Percentiles rank a stretch among this genome's conserved stretches.
Evolutionary conservation across 2,329 filamentous ascomycete genomes (phyloP).

Genomic region (Aureobasidium subglaciale): DNA sequence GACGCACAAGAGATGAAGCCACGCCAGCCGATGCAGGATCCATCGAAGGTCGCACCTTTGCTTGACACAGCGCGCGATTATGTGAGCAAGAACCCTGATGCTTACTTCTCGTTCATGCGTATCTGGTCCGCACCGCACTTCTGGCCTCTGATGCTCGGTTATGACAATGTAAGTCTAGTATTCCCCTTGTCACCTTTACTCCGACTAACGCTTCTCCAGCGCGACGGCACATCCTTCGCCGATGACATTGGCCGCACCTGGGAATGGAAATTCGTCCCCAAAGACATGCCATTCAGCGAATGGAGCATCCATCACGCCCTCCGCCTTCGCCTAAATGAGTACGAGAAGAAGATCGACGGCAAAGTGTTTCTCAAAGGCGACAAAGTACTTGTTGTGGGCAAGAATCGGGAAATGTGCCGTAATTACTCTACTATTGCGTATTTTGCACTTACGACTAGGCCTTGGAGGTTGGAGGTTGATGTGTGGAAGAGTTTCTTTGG

Average conservation of each 20-base stretch:
- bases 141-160: conserved; percentile 42
- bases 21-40: conserved; percentile 28
- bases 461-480: conserved; percentile 46
- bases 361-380: conserved; percentile 38
- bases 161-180: too few species aligned
- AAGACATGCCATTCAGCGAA: conserved; percentile 40
- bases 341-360: conserved; percentile 28
- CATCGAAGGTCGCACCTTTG: conserved; percentile 28
- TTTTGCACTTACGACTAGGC: conserved; percentile 42
- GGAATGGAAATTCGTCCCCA: conserved; percentile 44
- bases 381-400: conserved; percentile 41
- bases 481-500: conserved; percentile 47
- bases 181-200: too few species aligned
- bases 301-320: conserved; percentile 39
- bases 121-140: conserved; percentile 45
- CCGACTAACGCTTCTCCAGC: too few species aligned
- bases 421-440: conserved; percentile 34
- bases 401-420: conserved; percentile 35
- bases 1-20: conserved; percentile 21
- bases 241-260: conserved; percentile 39
- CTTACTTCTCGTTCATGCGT: conserved; percentile 39
- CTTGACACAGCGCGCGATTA: conserved; percentile 29
- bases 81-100: conserved; percentile 19
- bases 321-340: conserved; percentile 26
- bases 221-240: conserved; percentile 32